Evolutionary conservation across 257 asterid species (phyloP), one percentile per base, ranked within the genome.

Genomic region (Primulina tabacum): DNA sequence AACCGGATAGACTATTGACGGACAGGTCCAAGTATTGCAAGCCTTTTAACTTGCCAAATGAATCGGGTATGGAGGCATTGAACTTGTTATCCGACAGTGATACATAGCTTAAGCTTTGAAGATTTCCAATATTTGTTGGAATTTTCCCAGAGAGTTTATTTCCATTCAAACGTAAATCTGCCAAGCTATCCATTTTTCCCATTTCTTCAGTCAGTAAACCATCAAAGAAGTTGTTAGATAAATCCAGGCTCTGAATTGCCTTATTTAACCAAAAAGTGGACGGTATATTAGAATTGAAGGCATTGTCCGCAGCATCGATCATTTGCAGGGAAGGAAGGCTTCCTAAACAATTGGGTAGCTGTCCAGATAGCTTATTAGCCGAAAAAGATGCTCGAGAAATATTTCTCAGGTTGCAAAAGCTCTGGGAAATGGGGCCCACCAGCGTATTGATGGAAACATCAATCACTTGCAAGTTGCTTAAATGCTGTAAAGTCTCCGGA

Each of bases 81-180:
- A 78, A 69, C 58, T 20, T 64, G 32, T 74, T 74, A 43, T 43
- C 53, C n/a, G 53, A 43, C 53, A 43, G 12, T 3, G n/a, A 11
- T 12, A 43, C n/a, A 3, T 43, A 0, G n/a, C 2, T 43, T 4
- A 78, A 67, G 8, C 12, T 50, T 28, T 17, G 71, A 32, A 73
- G 76, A 37, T 65, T 52, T 5, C 70, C 70, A 34, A 78, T 34
- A 0, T 37, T 6, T 5, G 74, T 73, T 34, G 79, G 79, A 2
- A 78, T 69, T 30, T 50, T 34, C 55, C 76, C 73, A 1, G 82
- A 69, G 55, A 78, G 65, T 16, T 50, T 56, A 65, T 78, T 78
- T 8, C 35, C 52, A 6, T 33, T 7, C 30, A 72, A 69, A 64
- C 32, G 0, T 12, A 73, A 21, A 5, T 8, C 17, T 40, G 0